phyloP scores from a whole-genome alignment of 2,329 filamentous ascomycete genomes.

The Calonectria montana region DNA sequence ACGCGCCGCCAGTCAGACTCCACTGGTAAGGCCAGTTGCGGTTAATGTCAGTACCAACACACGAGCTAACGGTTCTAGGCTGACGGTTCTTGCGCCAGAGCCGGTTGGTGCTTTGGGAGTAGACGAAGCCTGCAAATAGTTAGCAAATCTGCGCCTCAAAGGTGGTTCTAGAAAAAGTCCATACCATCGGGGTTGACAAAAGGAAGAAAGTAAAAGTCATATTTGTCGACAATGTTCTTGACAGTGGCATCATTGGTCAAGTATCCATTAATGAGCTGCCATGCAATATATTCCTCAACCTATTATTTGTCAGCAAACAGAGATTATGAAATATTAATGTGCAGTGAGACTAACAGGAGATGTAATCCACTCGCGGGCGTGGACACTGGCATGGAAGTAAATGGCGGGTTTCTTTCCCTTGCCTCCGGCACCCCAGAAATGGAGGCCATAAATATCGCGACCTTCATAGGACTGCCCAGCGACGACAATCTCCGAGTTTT shows the following conservation, averaged over 20 bases:
- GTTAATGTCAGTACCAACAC: conserved; percentile 67
- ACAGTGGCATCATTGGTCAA: conserved; percentile 48
- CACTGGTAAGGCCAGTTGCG: conserved; percentile 70
- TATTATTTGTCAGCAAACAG: conserved; percentile 22
- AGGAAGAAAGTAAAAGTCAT: conserved; percentile 75
- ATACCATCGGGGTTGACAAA: conserved; percentile 70
- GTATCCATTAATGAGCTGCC: conserved; percentile 61
- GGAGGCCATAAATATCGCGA: conserved; percentile 69
- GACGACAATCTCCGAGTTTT: conserved; percentile 59
- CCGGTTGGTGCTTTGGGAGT: conserved; percentile 66
- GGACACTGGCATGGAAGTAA: conserved; percentile 67
- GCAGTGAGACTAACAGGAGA: conserved; percentile 44
- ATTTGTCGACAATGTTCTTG: conserved; percentile 64
- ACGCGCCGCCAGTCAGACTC: conserved; percentile 61
- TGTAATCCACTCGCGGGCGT: conserved; percentile 70
- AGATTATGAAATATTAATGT: too few relatives aligned
- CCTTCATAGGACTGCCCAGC: conserved; percentile 60
- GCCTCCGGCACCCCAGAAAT: conserved; percentile 61
- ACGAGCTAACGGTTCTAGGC: conserved; percentile 51
- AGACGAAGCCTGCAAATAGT: conserved; percentile 48
- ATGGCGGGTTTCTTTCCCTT: conserved; percentile 61
- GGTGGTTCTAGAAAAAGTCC: background rate
- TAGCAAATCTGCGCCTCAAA: conserved; percentile 18
- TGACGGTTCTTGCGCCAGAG: conserved; percentile 73
- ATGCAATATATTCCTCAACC: conserved; percentile 64